A percentile compares a stretch with the other conserved stretches of the same genome.
Evolutionary conservation across 2,329 filamentous ascomycete genomes (phyloP).

Genomic region (Sclerotinia minor): DNA sequence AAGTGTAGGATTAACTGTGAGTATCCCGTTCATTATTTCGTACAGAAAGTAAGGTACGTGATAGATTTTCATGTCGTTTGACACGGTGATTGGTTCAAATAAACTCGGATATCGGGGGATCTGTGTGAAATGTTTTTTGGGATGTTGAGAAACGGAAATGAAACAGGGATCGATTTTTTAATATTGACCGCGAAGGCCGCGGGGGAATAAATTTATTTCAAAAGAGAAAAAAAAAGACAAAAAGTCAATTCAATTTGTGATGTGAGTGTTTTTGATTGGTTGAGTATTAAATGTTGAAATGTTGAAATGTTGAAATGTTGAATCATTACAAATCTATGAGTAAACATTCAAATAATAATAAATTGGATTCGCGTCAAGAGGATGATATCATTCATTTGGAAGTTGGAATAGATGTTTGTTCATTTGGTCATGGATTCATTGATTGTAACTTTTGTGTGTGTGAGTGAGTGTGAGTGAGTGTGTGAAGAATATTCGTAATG

Average conservation of each 20-base stretch:
- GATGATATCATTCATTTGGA: background rate
- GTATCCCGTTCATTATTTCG: background rate
- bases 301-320: background rate
- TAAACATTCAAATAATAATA: background rate
- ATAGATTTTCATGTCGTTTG: background rate
- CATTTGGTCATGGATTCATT: background rate
- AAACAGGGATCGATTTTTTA: conserved; percentile 23
- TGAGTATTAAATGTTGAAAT: background rate
- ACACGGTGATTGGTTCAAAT: background rate
- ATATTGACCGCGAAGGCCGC: conserved; percentile 23
- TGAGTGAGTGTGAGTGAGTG: background rate
- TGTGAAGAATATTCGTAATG: background rate
- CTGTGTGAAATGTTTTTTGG: conserved; percentile 7
- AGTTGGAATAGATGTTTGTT: conserved; percentile 1
- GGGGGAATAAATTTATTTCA: background rate
- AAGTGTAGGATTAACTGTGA: background rate
- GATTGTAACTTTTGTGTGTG: background rate
- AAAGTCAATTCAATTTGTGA: background rate
- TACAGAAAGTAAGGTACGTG: conserved; percentile 15
- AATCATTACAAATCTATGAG: background rate
- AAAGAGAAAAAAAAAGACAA: too few species aligned
- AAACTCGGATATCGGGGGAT: background rate
- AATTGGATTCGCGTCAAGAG: background rate
- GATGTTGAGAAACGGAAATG: background rate
- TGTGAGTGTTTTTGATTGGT: too few species aligned